These are phyloP conservation scores for Agarophyton chilense DNA, from an alignment of 23 red algal genomes.

Conservation along the genomic window DNA sequence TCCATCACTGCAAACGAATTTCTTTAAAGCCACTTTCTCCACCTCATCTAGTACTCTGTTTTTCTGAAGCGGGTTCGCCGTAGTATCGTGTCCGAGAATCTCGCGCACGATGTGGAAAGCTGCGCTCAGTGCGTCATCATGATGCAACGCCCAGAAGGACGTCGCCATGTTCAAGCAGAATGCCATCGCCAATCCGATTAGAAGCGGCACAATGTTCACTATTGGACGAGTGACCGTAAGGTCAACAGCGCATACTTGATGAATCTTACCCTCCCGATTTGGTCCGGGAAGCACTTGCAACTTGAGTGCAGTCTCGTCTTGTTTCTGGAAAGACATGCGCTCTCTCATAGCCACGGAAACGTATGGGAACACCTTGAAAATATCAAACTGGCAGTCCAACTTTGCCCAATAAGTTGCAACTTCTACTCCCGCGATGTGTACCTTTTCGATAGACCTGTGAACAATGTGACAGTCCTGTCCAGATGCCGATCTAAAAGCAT, in stretches of 20 bases:
- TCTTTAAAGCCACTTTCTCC: background rate
- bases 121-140: background rate
- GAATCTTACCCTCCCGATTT: background rate
- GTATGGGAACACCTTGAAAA: background rate
- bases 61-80: slow-evolving; percentile 23
- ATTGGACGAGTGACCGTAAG: background rate
- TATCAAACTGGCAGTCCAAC: background rate
- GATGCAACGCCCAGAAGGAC: background rate
- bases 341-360: background rate
- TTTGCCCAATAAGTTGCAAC: background rate
- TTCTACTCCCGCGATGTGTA: background rate
- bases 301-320: background rate
- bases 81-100: slow-evolving; percentile 5
- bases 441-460: background rate
- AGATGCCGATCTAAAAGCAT: background rate
- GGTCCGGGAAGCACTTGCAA: background rate
- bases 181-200: background rate
- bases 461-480: background rate
- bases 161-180: background rate
- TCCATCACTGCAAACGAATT: slow-evolving; percentile 11
- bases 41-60: too few species aligned
- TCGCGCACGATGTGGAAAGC: slow-evolving; percentile 26
- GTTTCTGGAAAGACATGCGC: background rate
- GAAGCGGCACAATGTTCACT: slow-evolving; percentile 3
- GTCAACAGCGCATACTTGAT: background rate